Percentiles rank a stretch among this genome's conserved stretches.
Conservation (phyloP, 1,284 basidiomycete species). For the Ceratobasidium papillatum region DNA sequence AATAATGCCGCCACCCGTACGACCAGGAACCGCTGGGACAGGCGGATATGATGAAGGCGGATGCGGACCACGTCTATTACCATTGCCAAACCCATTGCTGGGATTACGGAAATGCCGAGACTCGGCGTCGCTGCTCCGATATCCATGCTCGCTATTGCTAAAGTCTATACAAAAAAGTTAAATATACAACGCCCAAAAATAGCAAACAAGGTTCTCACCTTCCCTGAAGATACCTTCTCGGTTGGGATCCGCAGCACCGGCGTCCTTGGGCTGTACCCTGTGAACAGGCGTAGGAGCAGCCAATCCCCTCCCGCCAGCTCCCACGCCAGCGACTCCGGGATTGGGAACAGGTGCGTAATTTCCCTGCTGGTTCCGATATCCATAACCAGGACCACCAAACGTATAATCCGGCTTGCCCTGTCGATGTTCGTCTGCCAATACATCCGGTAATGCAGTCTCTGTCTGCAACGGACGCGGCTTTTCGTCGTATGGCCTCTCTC, state of each 20-base stretch:
- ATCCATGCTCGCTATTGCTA: conserved; percentile 32
- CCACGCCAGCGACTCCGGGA: conserved; percentile 32
- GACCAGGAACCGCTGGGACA: neutral
- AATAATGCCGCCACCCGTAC: conserved; percentile 3
- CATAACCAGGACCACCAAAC: neutral
- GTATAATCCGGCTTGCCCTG: conserved; percentile 28
- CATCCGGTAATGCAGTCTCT: conserved; percentile 29
- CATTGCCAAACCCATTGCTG: conserved; percentile 14
- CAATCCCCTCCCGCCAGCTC: conserved; percentile 31
- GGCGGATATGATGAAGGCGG: conserved; percentile 24
- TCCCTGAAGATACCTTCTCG: conserved; percentile 25
- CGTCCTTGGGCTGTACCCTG: conserved; percentile 10
- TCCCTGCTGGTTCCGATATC: neutral
- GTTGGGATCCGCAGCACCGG: conserved; percentile 8
- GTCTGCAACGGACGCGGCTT: conserved; percentile 28
- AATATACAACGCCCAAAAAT: neutral
- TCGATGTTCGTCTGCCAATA: conserved; percentile 25
- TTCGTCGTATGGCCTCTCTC: neutral
- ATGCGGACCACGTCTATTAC: neutral
- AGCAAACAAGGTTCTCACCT: neutral
- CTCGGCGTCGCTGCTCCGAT: conserved; percentile 32
- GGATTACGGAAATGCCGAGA: conserved; percentile 9
- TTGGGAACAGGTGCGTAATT: conserved; percentile 25
- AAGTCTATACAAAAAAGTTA: conserved; percentile 8
- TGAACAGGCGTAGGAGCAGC: neutral